Evolutionary conservation across 345 rosid genomes (phyloP).

Genomic region (Citrus sp.): DNA sequence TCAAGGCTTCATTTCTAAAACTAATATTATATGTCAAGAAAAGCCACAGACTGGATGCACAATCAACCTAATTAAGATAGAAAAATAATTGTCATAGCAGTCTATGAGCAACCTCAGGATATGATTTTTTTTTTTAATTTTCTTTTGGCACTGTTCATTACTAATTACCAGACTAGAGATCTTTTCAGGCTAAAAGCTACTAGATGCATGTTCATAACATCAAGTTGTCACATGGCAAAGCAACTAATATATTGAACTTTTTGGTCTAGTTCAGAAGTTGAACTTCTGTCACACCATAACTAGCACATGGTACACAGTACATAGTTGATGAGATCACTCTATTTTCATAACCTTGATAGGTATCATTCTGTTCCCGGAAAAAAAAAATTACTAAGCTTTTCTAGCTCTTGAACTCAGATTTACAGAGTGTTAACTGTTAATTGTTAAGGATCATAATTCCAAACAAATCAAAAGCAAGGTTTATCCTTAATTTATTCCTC

Average conservation of each 20-base stretch:
- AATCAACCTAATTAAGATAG: not conserved
- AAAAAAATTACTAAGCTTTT: not conserved
- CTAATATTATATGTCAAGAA: not conserved
- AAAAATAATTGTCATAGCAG: not conserved
- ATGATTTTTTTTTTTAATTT: not conserved
- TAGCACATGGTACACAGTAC: not conserved
- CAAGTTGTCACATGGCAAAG: not conserved
- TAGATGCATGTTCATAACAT: not conserved
- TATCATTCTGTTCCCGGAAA: not conserved
- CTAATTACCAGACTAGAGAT: not conserved
- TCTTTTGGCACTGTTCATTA: not conserved
- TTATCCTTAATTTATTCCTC: not conserved
- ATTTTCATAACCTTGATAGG: not conserved
- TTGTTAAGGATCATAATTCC: not conserved
- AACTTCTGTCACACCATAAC: not conserved
- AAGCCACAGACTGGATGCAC: not conserved
- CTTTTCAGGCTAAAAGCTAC: not conserved
- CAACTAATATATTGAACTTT: not conserved
- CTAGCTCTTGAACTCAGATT: not conserved
- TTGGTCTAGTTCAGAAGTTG: not conserved
- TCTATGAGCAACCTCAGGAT: not conserved
- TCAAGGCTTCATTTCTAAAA: not conserved
- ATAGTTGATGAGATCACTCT: not conserved
- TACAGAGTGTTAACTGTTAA: not conserved
- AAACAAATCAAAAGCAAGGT: not conserved